Base-by-base conservation (phyloP, 495 filamentous ascomycete genomes). In the Penicillium herquei region DNA sequence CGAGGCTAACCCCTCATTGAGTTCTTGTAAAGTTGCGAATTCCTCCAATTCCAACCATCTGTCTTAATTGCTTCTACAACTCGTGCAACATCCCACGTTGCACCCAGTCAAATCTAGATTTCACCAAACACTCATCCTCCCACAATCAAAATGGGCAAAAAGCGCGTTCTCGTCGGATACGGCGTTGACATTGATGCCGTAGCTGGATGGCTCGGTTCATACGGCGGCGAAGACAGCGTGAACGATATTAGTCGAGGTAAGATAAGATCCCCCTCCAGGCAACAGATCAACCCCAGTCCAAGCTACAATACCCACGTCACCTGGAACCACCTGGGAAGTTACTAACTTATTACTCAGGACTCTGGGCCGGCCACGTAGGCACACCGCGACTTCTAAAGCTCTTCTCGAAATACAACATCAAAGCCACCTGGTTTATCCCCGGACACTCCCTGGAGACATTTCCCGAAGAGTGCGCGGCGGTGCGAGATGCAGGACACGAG, bases 351-450 rank as follows among this genome's bases (percentile, higher is more conserved):
- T 3, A 37, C 8, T 37, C 51, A 83, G 87, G 88, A 39, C 68
- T 90, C 42, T 91, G 83, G 67, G 88, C 88, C 32, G 89, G 87
- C 33, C 88, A 86, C 7, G 75, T 89, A 35, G 89, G 89, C 32
- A 86, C 86, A 1, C 79, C 81, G 9, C 83, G 89, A 8, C 72
- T 93, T 3, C 78, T 93, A 8, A 90, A 88, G 57, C 68, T 93
- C 2, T 89, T 91, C 66, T 78, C 84, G 7, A 90, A 89, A 66
- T 87, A 91, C 77, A 82, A 85, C 54, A 93, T 93, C 74, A 91
- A 88, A 70, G 81, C 86, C 11, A 89, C 88, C 7, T 92, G 87
- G 85, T 92, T 93, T 69, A 91, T 93, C 55, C 89, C 88, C 0
- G 89, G 88, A 0, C 89, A 93, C 68, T 86, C 83, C 0, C 80